Base-by-base conservation (phyloP, 352 stramenopile species). In the Hyaloperonospora arabidopsidis region DNA sequence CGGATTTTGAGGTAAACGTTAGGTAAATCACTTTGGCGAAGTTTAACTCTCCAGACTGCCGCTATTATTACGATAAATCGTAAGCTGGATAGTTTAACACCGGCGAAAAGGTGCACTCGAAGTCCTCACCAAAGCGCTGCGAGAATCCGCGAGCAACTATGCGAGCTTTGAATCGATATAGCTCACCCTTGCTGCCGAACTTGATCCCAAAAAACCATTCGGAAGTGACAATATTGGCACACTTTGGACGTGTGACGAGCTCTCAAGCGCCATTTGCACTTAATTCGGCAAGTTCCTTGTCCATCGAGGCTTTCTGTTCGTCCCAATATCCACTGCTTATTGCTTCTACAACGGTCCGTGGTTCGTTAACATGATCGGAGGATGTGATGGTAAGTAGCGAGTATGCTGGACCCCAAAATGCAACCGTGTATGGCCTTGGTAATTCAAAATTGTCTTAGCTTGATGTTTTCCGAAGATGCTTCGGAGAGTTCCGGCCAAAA, bases 11-110 rank as follows among this genome's bases (percentile, higher is more conserved):
- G 4, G 10, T 63, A 58, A 2, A 49, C 56, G 13, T 54, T 58
- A 0, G 49, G 56, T 5, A 63, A 48, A 22, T 58, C 55, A 11
- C 54, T 46, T 41, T 62, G 54, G 18, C 54, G 29, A 1, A 52
- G 29, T 17, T 55, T 61, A 12, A 43, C 17, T 52, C 45, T 40
- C 47, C n/a, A 57, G 2, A 47, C 28, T 2, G n/a, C 45, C 1
- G 45, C 53, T 6, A 50, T 13, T 18, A 51, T 50, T 12, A 50
- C 25, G 36, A 60, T 45, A 28, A 60, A 57, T 2, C 48, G 41
- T 11, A 62, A 8, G n/a, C 48, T 62, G 0, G 55, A 57, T 15
- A 62, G 5, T 53, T 57, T 1, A 62, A 13, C 7, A 62, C 55
- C 1, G 45, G n/a, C 3, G 46, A 53, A 18, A 45, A 54, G 1